Percentiles rank a stretch among this genome's conserved stretches.
phyloP scores from a whole-genome alignment of 1,284 basidiomycete genomes.

The Wolfiporia cocos region DNA sequence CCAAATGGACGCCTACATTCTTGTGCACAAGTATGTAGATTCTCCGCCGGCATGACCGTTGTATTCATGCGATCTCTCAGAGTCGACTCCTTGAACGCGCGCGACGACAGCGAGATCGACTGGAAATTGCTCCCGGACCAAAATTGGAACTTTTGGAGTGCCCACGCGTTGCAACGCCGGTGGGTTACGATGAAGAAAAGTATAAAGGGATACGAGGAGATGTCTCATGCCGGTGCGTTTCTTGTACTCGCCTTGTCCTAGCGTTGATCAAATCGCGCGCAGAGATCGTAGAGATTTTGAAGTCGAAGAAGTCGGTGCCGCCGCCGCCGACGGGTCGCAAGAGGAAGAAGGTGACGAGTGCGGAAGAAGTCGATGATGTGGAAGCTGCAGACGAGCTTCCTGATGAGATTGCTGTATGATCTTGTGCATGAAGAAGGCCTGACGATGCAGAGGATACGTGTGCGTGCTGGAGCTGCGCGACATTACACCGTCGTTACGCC shows the following conservation, averaged over 20 bases:
- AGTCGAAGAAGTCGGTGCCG: constrained; percentile 57
- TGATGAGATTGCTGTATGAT: too few relatives aligned
- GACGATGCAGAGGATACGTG: too few relatives aligned
- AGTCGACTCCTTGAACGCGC: constrained; percentile 64
- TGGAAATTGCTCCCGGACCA: constrained; percentile 71
- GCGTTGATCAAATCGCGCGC: too few relatives aligned
- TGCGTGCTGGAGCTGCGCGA: too few relatives aligned
- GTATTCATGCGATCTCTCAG: constrained; percentile 29
- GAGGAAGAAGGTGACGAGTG: constrained; percentile 47
- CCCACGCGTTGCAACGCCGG: constrained; percentile 67
- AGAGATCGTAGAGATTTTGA: constrained; percentile 79
- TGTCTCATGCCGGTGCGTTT: constrained; percentile 64
- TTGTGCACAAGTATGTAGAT: constrained; percentile 68
- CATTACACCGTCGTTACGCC: too few relatives aligned
- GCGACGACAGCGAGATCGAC: constrained; percentile 78
- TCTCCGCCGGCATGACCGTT: background rate
- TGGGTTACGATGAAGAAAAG: constrained; percentile 74
- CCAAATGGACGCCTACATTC: constrained; percentile 65
- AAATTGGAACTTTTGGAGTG: constrained; percentile 80
- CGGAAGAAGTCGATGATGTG: constrained; percentile 39
- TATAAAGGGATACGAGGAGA: constrained; percentile 69
- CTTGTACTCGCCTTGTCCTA: constrained; percentile 7
- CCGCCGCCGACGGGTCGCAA: constrained; percentile 36
- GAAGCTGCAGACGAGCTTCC: constrained; percentile 24
- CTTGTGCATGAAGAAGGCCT: too few relatives aligned